These are phyloP conservation scores for Salix exigua DNA, from an alignment of 345 rosid species.

Conservation along the genomic window DNA sequence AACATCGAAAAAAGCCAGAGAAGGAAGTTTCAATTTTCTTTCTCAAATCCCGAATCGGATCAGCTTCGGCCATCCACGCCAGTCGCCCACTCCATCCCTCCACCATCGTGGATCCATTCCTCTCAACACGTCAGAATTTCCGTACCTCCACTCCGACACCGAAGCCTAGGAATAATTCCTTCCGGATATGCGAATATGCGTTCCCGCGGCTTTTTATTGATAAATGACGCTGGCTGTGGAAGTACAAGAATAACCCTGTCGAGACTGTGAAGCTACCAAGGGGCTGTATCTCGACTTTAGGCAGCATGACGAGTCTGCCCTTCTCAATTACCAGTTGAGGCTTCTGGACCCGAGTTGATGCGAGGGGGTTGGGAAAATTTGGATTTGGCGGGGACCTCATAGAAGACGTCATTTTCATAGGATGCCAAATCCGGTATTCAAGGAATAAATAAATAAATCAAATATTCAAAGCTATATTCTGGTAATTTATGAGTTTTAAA, in stretches of 20 bases:
- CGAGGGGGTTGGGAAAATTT: background rate
- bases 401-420: background rate
- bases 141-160: background rate
- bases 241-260: slow-evolving; percentile 23
- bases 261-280: background rate
- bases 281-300: background rate
- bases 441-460: no score
- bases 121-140: slow-evolving; percentile 8
- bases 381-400: background rate
- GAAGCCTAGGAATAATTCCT: slow-evolving; percentile 23
- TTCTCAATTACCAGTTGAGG: background rate
- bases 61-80: background rate
- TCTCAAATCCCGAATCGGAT: slow-evolving; percentile 2
- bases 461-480: background rate
- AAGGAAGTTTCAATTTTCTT: slow-evolving; percentile 16
- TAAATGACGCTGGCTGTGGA: background rate
- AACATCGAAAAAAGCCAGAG: background rate
- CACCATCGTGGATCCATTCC: background rate
- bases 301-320: slow-evolving; percentile 16
- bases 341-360: background rate
- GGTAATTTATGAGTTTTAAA: background rate
- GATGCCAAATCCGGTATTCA: background rate
- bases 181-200: slow-evolving; percentile 50
- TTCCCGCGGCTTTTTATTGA: background rate
- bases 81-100: background rate